Base-by-base conservation (phyloP, 768 basidiomycete species). In the Kwoniella sp. region DNA sequence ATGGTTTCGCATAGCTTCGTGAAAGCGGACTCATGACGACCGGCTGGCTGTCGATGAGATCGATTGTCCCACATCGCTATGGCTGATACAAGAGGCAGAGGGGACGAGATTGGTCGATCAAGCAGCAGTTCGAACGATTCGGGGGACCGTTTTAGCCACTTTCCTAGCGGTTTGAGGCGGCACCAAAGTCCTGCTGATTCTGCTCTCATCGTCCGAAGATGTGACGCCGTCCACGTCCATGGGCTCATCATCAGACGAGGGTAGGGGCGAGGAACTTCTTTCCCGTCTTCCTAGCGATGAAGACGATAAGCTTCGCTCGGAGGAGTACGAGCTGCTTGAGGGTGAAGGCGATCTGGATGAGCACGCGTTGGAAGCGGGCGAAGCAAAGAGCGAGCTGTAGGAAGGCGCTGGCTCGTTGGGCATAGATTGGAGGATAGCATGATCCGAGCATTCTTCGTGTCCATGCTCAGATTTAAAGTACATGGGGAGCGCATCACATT, bases 401-500 rank as follows among this genome's bases (percentile, higher is more conserved):
- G 59, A 26, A 4, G 66, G 66, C 12, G 57, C 28, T 22, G 66
- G 48, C 31, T 52, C 30, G 22, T 30, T 26, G 23, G 67, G 63
- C 20, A 57, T 17, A 1, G 54, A 34, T 13, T 13, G 34, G 34
- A 34, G 5, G 41, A 17, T 17, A 53, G 11, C 30, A 34, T 13
- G 63, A 48, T 23, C 22, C 23, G 31, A 28, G 20, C 25, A n/a
- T 29, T 23, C 20, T 2, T 25, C 28, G 30, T 1, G 9, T 7
- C 23, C 37, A 5, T 15, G 12, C 13, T 37, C 48, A 17, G 58
- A 59, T 37, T 52, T 28, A 11, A 41, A 34, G 67, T 80, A 80
- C 8, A 77, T 47, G 1, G 79, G 79, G 4, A 79, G 57, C 26
- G 76, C 65, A 48, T 78, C 79, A 37, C 78, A 73, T 61, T 71